Evolutionary conservation across 164 flowering plant genomes (phyloP).

Genomic region (Houttuynia cordata): DNA sequence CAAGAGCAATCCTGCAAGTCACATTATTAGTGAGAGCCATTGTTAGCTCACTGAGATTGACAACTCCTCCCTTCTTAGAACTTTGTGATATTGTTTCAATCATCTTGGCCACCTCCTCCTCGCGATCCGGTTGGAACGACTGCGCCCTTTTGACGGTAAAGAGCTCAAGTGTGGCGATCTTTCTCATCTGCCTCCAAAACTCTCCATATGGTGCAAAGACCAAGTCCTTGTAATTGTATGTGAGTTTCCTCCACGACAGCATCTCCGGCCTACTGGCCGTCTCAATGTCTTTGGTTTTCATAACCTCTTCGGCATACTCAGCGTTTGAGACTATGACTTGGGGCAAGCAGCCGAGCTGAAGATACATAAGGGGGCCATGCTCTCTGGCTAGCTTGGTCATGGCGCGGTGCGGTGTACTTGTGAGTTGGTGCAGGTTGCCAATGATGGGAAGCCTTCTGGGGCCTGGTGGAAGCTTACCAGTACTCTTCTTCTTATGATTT

Average conservation of each 20-base stretch:
- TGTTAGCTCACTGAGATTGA: background rate
- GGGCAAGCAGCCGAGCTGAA: slow-evolving; percentile 2
- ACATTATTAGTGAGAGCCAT: too few relatives aligned
- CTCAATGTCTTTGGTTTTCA: slow-evolving; percentile 4
- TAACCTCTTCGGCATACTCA: background rate
- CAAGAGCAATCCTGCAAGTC: too few relatives aligned
- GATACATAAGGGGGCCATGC: slow-evolving; percentile 6
- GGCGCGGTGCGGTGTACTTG: background rate
- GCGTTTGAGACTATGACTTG: slow-evolving; percentile 2
- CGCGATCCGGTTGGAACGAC: background rate
- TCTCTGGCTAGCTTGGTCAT: background rate
- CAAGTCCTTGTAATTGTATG: background rate
- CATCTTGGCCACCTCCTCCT: slow-evolving; percentile 3
- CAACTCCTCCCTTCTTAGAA: background rate
- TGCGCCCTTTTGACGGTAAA: slow-evolving; percentile 3
- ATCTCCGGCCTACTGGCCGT: slow-evolving; percentile 1
- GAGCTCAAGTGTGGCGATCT: background rate
- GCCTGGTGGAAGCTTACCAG: background rate
- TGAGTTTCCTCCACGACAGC: background rate
- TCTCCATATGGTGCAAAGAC: slow-evolving; percentile 5
- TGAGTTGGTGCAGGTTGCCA: slow-evolving; percentile 4
- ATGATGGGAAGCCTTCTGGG: slow-evolving; percentile 1
- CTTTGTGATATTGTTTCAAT: background rate
- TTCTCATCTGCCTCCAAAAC: slow-evolving; percentile 4
- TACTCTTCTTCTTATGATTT: background rate